Percentiles rank a stretch among this genome's conserved stretches.
Evolutionary conservation across 2,329 filamentous ascomycete genomes (phyloP).

Genomic region (Trichoderma sp.): DNA sequence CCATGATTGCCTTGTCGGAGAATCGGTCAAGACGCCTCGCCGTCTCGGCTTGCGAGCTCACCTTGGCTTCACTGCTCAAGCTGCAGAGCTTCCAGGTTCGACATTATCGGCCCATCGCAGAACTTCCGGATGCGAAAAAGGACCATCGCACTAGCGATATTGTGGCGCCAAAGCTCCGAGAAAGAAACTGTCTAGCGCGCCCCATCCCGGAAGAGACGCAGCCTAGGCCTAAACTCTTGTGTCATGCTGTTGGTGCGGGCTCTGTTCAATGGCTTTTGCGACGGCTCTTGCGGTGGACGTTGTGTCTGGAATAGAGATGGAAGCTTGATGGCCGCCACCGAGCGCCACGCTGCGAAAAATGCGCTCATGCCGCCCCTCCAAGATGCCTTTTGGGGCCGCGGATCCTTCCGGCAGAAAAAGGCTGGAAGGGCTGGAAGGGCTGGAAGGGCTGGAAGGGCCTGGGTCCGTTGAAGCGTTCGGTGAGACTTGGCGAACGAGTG

Average conservation of each 20-base stretch:
- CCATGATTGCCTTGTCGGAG: neutral
- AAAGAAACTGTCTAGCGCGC: neutral
- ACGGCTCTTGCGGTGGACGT: neutral
- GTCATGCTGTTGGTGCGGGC: neutral
- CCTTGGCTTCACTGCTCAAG: neutral
- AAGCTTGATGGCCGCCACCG: neutral
- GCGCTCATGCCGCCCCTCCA: slow-evolving; percentile 3
- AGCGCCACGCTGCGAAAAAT: slow-evolving; percentile 8
- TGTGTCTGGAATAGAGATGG: slow-evolving; percentile 1
- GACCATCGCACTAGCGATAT: neutral
- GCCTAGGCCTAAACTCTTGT: neutral
- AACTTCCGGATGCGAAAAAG: neutral
- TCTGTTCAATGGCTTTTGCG: neutral
- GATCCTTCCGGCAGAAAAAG: neutral
- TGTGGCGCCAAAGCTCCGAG: slow-evolving; percentile 13
- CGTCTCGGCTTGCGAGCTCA: neutral
- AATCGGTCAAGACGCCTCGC: neutral
- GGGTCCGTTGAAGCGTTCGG: neutral
- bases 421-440: neutral
- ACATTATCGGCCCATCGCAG: neutral
- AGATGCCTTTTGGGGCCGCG: neutral
- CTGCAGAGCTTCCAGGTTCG: neutral
- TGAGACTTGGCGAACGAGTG: neutral
- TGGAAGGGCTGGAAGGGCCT: neutral
- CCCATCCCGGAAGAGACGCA: neutral